Evolutionary conservation across 2,329 filamentous ascomycete species (phyloP).

Genomic region (Arthrobotrys sinensis): DNA sequence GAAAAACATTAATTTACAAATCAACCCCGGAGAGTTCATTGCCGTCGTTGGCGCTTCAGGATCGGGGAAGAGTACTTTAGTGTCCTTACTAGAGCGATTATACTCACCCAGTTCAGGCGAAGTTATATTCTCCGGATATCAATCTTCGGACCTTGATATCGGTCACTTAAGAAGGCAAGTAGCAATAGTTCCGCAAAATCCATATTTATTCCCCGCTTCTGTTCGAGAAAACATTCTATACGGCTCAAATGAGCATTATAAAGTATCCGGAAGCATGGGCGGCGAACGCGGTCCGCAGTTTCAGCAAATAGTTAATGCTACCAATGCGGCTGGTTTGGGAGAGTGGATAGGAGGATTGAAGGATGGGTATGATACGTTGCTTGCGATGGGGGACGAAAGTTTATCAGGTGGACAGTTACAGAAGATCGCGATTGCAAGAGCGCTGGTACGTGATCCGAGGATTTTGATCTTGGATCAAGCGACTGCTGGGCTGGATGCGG

Average conservation of each 20-base stretch:
- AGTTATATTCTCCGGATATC: conserved; percentile 74
- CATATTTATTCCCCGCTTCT: conserved; percentile 82
- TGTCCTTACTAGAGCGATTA: conserved; percentile 80
- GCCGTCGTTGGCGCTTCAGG: conserved; percentile 88
- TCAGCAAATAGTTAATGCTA: conserved; percentile 67
- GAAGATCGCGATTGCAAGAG: conserved; percentile 83
- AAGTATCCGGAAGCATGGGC: conserved; percentile 73
- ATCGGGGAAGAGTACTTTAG: conserved; percentile 90
- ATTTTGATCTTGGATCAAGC: conserved; percentile 89
- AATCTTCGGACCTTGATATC: conserved; percentile 75
- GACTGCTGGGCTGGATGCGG: conserved; percentile 82
- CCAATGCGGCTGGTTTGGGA: conserved; percentile 62
- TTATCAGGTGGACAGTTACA: conserved; percentile 88
- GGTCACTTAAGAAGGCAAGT: conserved; percentile 75
- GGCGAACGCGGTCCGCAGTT: conserved; percentile 72
- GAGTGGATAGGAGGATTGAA: conserved; percentile 73
- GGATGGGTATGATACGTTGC: conserved; percentile 76
- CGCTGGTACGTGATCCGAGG: conserved; percentile 79
- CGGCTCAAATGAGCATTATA: conserved; percentile 68
- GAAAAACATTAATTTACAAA: conserved; percentile 75
- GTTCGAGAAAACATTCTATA: conserved; percentile 88
- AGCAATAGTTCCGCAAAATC: conserved; percentile 79
- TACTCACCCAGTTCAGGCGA: conserved; percentile 71
- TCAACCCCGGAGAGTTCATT: conserved; percentile 77
- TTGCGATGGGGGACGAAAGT: conserved; percentile 82